Evolutionary conservation across 1,139 yeast genomes (phyloP), one percentile per base, ranked within the genome.

Genomic region (Protomyces inundatus): DNA sequence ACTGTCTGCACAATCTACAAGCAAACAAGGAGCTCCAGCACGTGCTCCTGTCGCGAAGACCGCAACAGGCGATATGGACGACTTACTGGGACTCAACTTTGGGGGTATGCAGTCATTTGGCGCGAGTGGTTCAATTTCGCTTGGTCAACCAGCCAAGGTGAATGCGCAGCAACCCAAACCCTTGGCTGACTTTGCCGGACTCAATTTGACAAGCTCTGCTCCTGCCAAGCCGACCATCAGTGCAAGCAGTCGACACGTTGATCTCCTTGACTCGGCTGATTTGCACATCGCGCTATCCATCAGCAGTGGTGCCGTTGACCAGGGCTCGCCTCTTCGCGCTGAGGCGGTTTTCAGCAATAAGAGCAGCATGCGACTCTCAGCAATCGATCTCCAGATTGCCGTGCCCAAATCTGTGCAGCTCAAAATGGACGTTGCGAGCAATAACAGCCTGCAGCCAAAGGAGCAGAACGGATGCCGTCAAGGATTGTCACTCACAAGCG

Each of bases 401-500:
- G 96, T 88, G 48, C 95, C 97, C 57, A 88, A 87, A 73, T 74
- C 82, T 32, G 84, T 88, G 71, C 81, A 80, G 65, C 79, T 91
- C 69, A 79, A 79, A 57, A 81, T 91, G 76, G 80, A 82, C 65
- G 86, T 96, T 0, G 95, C 90, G 71, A 81, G 90, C 6, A 81
- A 84, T 51, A 84, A 82, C 64, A 70, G 74, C 12, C 71, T 90
- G 16, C 77, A 79, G 64, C 82, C 87, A 1, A 79, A 79, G 63
- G 77, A 80, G 56, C 76, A 75, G 42, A 80, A 82, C 64, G 87
- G 86, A 5, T 79, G 89, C 23, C 77, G 79, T 3, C 96, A 89
- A 74, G 77, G 76, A 36, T 81, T 86, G 65, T 73, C 75, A n/a
- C 80, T 91, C 66, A 30, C 56, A 10, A 45, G 58, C 33, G 35